A percentile compares a stretch with the other conserved stretches of the same genome.
Conservation (phyloP, 2,329 filamentous ascomycete genomes). For the Drechslerella coelobrocha region DNA sequence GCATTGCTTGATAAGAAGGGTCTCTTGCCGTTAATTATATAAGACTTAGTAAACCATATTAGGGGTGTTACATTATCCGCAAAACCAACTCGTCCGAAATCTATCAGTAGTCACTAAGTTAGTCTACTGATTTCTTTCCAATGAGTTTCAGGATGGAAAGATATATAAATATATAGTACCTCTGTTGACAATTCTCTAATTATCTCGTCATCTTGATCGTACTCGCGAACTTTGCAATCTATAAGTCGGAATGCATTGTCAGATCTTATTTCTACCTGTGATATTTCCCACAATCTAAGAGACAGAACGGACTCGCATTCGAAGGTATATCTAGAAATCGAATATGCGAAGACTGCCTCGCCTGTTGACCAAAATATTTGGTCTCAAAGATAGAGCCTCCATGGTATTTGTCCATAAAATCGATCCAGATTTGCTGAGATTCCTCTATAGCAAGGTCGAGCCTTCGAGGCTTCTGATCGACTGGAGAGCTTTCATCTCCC, state of each 20-base stretch:
- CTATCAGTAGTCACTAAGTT: not conserved
- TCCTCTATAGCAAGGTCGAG: too few relatives aligned
- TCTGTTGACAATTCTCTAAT: not conserved
- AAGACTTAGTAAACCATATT: not conserved
- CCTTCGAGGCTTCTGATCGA: too few relatives aligned
- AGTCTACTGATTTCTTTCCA: not conserved
- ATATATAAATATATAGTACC: not conserved
- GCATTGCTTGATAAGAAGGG: not conserved
- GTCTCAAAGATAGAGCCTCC: not conserved
- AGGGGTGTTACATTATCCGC: slow-evolving; percentile 7
- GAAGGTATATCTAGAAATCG: slow-evolving; percentile 9
- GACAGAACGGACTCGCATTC: not conserved
- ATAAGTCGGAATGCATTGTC: not conserved
- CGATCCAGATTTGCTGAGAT: slow-evolving; percentile 3
- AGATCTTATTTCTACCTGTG: not conserved
- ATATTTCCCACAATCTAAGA: not conserved
- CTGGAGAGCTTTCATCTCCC: too few relatives aligned
- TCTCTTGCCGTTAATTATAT: not conserved
- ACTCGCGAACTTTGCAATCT: not conserved
- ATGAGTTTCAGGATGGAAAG: not conserved
- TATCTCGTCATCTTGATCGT: slow-evolving; percentile 5
- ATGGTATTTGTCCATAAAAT: not conserved
- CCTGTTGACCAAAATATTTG: not conserved
- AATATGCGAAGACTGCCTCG: not conserved
- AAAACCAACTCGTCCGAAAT: slow-evolving; percentile 7